These are phyloP conservation scores for Myxozyma mucilagina DNA, from an alignment of 805 yeast species.

Conservation along the genomic window DNA sequence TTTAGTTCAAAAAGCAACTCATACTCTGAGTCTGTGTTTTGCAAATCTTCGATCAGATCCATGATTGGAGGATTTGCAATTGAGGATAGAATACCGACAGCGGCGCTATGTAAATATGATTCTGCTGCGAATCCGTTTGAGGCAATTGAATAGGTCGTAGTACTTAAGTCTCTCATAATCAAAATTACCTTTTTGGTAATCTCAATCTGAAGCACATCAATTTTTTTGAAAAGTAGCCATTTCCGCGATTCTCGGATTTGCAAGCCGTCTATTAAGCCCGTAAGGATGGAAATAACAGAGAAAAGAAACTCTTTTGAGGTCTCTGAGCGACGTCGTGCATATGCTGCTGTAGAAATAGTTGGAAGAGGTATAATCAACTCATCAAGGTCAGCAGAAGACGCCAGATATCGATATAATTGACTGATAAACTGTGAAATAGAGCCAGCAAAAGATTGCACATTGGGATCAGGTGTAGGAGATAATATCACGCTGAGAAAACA, in stretches of 20 bases:
- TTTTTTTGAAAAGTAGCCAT: not conserved
- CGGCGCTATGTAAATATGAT: slow-evolving; percentile 21
- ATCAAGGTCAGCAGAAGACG: not conserved
- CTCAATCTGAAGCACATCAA: not conserved
- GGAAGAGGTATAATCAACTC: not conserved
- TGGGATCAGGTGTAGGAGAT: not conserved
- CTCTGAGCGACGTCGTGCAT: not conserved
- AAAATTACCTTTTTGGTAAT: not conserved
- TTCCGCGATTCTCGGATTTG: not conserved
- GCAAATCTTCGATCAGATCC: not conserved
- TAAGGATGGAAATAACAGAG: slow-evolving; percentile 12
- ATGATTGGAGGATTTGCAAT: not conserved
- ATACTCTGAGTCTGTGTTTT: not conserved
- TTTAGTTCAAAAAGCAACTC: slow-evolving; percentile 21
- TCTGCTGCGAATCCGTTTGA: slow-evolving; percentile 22
- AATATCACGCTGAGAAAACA: slow-evolving; percentile 2
- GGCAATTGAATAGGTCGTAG: slow-evolving; percentile 16
- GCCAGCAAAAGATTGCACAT: slow-evolving; percentile 7
- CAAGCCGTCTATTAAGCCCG: slow-evolving; percentile 18
- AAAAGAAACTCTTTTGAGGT: slow-evolving; percentile 8
- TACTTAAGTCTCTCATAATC: slow-evolving; percentile 12
- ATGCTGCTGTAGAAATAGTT: not conserved
- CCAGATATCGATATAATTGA: not conserved
- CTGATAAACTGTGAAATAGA: slow-evolving; percentile 13
- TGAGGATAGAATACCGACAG: slow-evolving; percentile 16